A percentile compares a stretch with the other conserved stretches of the same genome.
Evolutionary conservation across 768 basidiomycete species (phyloP).

Genomic region (Tylopilus sp.): DNA sequence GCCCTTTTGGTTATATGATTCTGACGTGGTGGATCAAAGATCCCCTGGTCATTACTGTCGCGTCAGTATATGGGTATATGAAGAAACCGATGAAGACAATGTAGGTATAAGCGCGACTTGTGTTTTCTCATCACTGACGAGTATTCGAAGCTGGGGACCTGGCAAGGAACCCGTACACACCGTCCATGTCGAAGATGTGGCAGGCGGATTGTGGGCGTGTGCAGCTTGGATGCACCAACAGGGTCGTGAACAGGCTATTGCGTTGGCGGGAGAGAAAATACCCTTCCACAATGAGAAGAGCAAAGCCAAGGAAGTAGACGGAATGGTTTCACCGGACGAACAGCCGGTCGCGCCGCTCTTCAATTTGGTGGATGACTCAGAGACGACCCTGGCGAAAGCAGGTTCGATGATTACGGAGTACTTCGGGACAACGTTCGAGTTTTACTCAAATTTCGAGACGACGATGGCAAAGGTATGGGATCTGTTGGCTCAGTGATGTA

Average conservation of each 20-base stretch:
- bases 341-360: conserved; percentile 75
- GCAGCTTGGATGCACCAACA: conserved; percentile 69
- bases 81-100: conserved; percentile 84
- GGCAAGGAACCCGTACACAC: conserved; percentile 75
- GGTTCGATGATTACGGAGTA: conserved; percentile 64
- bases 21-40: conserved; percentile 40
- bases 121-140: conserved; percentile 7
- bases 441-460: conserved; percentile 68
- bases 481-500: background rate
- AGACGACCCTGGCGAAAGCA: conserved; percentile 63
- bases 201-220: conserved; percentile 72
- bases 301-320: conserved; percentile 60
- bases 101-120: conserved; percentile 40
- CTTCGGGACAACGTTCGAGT: conserved; percentile 80
- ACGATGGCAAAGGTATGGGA: conserved; percentile 57
- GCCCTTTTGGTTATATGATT: conserved; percentile 5
- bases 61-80: conserved; percentile 76
- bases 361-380: conserved; percentile 79
- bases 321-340: conserved; percentile 51
- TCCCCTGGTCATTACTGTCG: conserved; percentile 67
- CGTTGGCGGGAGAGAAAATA: conserved; percentile 42
- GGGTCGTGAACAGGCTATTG: conserved; percentile 63
- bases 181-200: conserved; percentile 74
- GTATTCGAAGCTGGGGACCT: conserved; percentile 62
- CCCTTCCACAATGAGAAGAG: conserved; percentile 57